Conservation (phyloP, 2,329 filamentous ascomycete genomes). For the Colletotrichum theobromicola region DNA sequence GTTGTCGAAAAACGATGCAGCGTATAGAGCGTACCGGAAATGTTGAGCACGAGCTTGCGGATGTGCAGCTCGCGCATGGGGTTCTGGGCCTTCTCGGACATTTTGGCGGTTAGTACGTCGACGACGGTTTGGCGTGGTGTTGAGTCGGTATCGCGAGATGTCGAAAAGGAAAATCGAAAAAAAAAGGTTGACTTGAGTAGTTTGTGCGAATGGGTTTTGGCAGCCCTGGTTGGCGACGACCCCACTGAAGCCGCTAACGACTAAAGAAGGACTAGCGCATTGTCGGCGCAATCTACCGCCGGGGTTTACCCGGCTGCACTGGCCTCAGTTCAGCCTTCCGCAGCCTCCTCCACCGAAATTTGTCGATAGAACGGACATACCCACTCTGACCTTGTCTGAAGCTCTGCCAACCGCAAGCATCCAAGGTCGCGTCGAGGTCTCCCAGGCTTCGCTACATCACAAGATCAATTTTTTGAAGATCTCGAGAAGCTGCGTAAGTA, state of each 20-base stretch:
- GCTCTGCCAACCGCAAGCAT: slow-evolving; percentile 42
- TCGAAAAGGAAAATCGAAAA: not conserved
- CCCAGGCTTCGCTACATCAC: slow-evolving; percentile 37
- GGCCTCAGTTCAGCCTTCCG: slow-evolving; percentile 35
- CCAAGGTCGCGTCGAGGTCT: slow-evolving; percentile 45
- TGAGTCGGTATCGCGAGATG: slow-evolving; percentile 24
- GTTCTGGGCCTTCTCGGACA: slow-evolving; percentile 88
- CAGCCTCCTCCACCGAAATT: slow-evolving; percentile 51
- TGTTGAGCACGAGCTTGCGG: slow-evolving; percentile 99
- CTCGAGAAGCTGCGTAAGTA: slow-evolving; percentile 35
- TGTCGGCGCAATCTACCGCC: not conserved
- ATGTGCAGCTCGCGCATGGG: slow-evolving; percentile 99
- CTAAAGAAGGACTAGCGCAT: not conserved
- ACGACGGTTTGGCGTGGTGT: slow-evolving; percentile 28
- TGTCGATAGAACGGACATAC: slow-evolving; percentile 31
- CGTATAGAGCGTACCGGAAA: slow-evolving; percentile 57
- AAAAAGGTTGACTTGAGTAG: not conserved
- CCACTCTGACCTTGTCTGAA: slow-evolving; percentile 43
- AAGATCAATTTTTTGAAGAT: slow-evolving; percentile 50
- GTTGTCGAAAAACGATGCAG: not conserved
- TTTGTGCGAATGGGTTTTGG: slow-evolving; percentile 44
- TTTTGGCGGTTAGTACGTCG: slow-evolving; percentile 41
- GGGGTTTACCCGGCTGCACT: not conserved
- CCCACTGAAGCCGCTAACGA: not conserved
- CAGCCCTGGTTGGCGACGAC: slow-evolving; percentile 40